These are phyloP conservation scores for Epichloe amarillans DNA, from an alignment of 2,329 filamentous ascomycete genomes.

Conservation along the genomic window DNA sequence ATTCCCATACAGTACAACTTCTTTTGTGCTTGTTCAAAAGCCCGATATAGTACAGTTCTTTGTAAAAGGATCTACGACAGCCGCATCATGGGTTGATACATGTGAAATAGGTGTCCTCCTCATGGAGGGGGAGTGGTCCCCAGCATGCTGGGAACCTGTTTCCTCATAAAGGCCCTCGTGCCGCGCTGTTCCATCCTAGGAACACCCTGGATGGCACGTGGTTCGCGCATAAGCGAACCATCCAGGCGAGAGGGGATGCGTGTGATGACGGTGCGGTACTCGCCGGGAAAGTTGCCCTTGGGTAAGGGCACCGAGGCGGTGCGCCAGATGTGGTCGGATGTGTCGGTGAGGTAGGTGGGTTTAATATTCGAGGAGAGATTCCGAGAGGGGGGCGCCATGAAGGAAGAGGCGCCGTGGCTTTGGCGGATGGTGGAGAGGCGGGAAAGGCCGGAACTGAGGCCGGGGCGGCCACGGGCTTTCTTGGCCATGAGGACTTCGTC, in stretches of 20 bases:
- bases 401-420: conserved; percentile 33
- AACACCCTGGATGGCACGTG: conserved; percentile 78
- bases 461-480: conserved; percentile 50
- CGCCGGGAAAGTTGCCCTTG: conserved; percentile 47
- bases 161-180: conserved; percentile 36
- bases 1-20: conserved; percentile 2
- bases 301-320: conserved; percentile 47
- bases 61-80: too few species aligned
- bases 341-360: conserved; percentile 55
- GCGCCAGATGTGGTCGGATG: conserved; percentile 68
- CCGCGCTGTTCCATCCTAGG: conserved; percentile 47
- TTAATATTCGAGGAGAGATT: conserved; percentile 23
- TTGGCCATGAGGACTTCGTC: conserved; percentile 78
- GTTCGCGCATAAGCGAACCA: conserved; percentile 78
- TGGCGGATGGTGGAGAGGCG: conserved; percentile 46
- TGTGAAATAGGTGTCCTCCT: conserved; percentile 3
- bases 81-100: not conserved
- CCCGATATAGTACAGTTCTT: not conserved
- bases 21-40: not conserved
- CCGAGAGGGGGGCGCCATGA: conserved; percentile 23
- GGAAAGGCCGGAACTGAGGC: conserved; percentile 51
- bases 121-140: conserved; percentile 28
- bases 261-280: conserved; percentile 47
- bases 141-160: conserved; percentile 40
- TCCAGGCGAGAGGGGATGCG: conserved; percentile 74